Conservation (phyloP, 1,284 basidiomycete genomes). For the Ustilago lituana region DNA sequence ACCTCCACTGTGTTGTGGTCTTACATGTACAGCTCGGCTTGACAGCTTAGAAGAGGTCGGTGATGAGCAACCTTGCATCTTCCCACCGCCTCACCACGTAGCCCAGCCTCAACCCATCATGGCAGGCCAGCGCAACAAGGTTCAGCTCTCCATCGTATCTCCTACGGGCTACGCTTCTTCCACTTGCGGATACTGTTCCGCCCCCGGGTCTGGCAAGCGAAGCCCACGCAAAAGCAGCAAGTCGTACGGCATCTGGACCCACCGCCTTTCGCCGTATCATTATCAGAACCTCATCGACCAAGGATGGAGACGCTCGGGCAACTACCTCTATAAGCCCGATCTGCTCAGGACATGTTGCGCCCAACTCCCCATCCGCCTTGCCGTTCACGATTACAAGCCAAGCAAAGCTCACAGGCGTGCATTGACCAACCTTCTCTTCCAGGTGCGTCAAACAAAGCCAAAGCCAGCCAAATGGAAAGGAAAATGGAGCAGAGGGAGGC, state of each 20-base stretch:
- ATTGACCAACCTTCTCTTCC: conserved; percentile 49
- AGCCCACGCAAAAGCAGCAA: conserved; percentile 57
- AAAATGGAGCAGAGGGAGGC: conserved; percentile 35
- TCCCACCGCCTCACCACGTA: conserved; percentile 6
- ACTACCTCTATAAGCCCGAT: conserved; percentile 64
- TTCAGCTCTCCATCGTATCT: conserved; percentile 39
- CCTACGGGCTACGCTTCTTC: conserved; percentile 69
- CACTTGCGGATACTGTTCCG: conserved; percentile 70
- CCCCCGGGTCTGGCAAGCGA: conserved; percentile 60
- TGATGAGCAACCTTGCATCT: conserved; percentile 5
- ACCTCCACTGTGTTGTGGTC: conserved; percentile 3
- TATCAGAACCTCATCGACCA: conserved; percentile 60
- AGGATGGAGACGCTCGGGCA: conserved; percentile 62
- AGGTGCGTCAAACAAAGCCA: conserved; percentile 12
- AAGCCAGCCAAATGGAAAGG: conserved; percentile 57
- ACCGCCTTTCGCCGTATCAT: conserved; percentile 47
- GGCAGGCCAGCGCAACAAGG: conserved; percentile 5
- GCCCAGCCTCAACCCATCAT: conserved; percentile 1
- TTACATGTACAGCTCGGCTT: no score
- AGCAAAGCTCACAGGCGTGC: conserved; percentile 46
- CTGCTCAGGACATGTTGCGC: conserved; percentile 59
- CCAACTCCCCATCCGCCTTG: conserved; percentile 57
- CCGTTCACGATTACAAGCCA: conserved; percentile 25
- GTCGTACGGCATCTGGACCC: conserved; percentile 68
- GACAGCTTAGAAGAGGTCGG: background rate